phyloP scores from a whole-genome alignment of 2,329 filamentous ascomycete species.

The Byssochlamys sp. region DNA sequence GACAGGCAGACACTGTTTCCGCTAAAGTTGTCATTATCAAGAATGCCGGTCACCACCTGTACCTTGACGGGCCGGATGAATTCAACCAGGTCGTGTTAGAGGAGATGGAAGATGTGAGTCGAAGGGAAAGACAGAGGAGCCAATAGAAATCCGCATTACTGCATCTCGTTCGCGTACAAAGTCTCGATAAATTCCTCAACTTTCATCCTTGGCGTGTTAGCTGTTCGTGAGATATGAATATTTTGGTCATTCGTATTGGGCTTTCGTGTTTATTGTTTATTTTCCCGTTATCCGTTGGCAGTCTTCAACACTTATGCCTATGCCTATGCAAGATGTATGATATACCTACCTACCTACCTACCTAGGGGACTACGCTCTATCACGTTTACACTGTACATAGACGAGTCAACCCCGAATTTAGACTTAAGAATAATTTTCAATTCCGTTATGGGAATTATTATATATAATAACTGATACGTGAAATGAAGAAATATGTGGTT shows the following conservation, averaged over 20 bases:
- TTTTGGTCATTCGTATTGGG: not conserved
- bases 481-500: not conserved
- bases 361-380: not conserved
- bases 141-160: not conserved
- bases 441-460: not conserved
- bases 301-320: not conserved
- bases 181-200: not conserved
- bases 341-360: not conserved
- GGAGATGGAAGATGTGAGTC: slow-evolving; percentile 56
- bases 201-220: not conserved
- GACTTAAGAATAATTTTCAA: not conserved
- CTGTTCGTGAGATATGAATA: not conserved
- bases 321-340: not conserved
- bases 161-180: not conserved
- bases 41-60: slow-evolving; percentile 62
- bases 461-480: not conserved
- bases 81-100: slow-evolving; percentile 57
- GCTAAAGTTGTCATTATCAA: slow-evolving; percentile 73
- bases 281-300: not conserved
- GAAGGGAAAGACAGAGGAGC: slow-evolving; percentile 15
- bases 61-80: slow-evolving; percentile 60
- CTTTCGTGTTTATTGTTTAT: not conserved
- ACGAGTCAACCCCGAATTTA: not conserved
- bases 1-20: slow-evolving; percentile 61
- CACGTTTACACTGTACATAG: not conserved